Conservation (phyloP, 768 basidiomycete genomes). For the Auricularia cornea region DNA sequence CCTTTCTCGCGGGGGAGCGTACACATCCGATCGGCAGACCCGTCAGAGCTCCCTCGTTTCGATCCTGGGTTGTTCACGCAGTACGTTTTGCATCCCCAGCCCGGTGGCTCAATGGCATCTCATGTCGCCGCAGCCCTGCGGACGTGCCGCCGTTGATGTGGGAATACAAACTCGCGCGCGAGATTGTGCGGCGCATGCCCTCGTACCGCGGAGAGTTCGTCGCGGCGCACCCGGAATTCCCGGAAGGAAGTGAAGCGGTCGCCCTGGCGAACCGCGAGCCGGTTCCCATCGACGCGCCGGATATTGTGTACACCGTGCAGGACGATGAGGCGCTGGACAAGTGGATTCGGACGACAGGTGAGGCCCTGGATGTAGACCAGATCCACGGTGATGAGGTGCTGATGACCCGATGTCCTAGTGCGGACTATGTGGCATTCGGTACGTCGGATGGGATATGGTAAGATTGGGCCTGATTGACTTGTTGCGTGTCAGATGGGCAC, state of each 20-base stretch:
- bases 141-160: slow-evolving; percentile 35
- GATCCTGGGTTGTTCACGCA: not conserved
- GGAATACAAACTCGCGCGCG: slow-evolving; percentile 48
- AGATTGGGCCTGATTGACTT: not conserved
- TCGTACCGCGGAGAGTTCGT: slow-evolving; percentile 27
- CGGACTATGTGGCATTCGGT: slow-evolving; percentile 28
- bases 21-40: not conserved
- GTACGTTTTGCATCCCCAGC: not conserved
- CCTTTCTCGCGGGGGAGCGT: not conserved
- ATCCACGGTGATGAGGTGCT: too few species aligned
- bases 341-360: slow-evolving; percentile 17
- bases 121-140: not conserved
- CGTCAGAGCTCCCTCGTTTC: not conserved
- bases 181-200: slow-evolving; percentile 47
- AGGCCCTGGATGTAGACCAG: too few species aligned
- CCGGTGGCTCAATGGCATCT: not conserved
- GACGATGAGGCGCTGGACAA: slow-evolving; percentile 28
- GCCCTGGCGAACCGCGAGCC: slow-evolving; percentile 14
- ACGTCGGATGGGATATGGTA: not conserved
- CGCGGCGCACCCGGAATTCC: slow-evolving; percentile 23
- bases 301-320: slow-evolving; percentile 24
- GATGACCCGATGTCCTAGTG: slow-evolving; percentile 11
- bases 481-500: slow-evolving; percentile 20
- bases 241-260: slow-evolving; percentile 20
- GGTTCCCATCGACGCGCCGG: slow-evolving; percentile 18